Percentiles rank a stretch among this genome's conserved stretches.
Evolutionary conservation across 306 rosid genomes (phyloP).

Genomic region (Vigna mungo): DNA sequence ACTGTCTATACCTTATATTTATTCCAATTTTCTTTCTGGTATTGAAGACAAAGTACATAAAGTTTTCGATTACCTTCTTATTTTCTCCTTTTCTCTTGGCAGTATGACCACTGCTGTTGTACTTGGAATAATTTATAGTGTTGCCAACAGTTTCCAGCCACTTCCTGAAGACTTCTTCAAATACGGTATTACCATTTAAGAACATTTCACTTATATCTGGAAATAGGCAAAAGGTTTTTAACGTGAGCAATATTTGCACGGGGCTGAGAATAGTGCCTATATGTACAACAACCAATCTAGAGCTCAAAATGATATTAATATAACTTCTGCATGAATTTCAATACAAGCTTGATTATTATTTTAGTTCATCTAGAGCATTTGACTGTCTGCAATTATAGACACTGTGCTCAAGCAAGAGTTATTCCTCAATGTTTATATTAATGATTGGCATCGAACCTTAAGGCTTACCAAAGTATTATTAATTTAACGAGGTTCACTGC

Average conservation of each 20-base stretch:
- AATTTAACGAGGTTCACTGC: constrained; percentile 6
- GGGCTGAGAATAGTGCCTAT: neutral
- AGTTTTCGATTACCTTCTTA: constrained; percentile 28
- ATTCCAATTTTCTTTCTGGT: constrained; percentile 24
- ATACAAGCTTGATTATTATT: neutral
- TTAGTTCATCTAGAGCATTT: neutral
- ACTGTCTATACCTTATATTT: neutral
- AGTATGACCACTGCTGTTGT: constrained; percentile 85
- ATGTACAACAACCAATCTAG: neutral
- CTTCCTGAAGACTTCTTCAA: constrained; percentile 80
- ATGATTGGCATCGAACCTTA: constrained; percentile 22
- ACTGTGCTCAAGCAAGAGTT: neutral
- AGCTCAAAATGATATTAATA: neutral
- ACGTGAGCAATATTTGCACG: neutral
- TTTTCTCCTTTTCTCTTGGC: constrained; percentile 43
- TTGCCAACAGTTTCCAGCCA: constrained; percentile 74
- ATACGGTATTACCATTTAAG: constrained; percentile 64
- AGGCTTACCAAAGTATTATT: constrained; percentile 10
- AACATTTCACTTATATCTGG: constrained; percentile 16
- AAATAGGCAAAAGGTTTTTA: constrained; percentile 4
- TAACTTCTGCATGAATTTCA: neutral
- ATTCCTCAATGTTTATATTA: neutral
- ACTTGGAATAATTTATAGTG: constrained; percentile 72
- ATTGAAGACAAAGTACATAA: constrained; percentile 20
- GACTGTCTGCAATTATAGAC: neutral